Evolutionary conservation across 2,329 filamentous ascomycete species (phyloP).

Genomic region (Erysiphe pisi): DNA sequence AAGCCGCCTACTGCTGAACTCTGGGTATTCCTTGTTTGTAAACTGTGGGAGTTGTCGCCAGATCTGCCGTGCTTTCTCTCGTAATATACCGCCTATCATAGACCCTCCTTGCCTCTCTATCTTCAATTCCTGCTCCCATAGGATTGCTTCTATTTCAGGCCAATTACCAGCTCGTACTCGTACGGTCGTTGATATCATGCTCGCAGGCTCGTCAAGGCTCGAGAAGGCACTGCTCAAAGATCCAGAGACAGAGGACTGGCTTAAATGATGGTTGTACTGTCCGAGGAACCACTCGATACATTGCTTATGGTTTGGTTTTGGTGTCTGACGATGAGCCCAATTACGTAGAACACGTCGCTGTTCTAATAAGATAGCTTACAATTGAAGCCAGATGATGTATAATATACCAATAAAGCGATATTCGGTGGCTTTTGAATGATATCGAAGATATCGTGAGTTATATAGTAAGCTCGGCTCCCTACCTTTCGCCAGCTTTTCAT

Average conservation of each 20-base stretch:
- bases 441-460: not conserved
- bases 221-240: not conserved
- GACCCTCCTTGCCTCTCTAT: not conserved
- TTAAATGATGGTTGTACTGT: constrained; percentile 17
- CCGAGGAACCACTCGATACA: constrained; percentile 22
- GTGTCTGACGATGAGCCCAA: constrained; percentile 14
- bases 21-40: not conserved
- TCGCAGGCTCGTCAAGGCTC: not conserved
- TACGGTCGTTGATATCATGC: not conserved
- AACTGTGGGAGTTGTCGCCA: constrained; percentile 23
- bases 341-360: constrained; percentile 19
- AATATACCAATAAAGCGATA: not conserved
- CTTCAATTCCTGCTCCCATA: not conserved
- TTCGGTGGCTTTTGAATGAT: not conserved
- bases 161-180: constrained; percentile 21
- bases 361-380: not conserved
- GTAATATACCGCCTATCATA: constrained; percentile 19
- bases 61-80: not conserved
- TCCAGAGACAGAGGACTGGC: constrained; percentile 26
- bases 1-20: not conserved
- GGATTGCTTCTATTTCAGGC: constrained; percentile 22
- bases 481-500: constrained; percentile 1
- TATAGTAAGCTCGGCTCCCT: not conserved
- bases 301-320: constrained; percentile 24
- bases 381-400: not conserved